phyloP scores from a whole-genome alignment of 2,329 filamentous ascomycete species.

The Aspergillus tanneri region DNA sequence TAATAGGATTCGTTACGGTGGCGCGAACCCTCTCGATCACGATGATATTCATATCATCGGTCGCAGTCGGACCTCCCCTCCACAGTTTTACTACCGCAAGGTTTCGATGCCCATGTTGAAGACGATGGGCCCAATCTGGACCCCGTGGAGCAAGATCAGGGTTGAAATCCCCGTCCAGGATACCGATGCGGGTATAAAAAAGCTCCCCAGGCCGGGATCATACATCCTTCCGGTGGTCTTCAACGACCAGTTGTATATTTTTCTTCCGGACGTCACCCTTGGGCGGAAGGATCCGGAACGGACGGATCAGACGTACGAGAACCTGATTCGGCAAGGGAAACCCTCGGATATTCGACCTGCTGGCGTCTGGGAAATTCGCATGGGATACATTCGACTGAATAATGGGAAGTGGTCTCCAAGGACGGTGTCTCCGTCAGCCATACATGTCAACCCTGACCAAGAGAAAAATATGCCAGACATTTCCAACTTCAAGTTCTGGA shows the following conservation, averaged over 20 bases:
- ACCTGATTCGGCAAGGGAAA: background rate
- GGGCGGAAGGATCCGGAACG: no score
- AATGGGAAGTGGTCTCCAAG: conserved; percentile 2
- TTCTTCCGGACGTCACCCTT: conserved; percentile 1
- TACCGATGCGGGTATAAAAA: background rate
- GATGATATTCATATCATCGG: background rate
- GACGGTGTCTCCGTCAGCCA: background rate
- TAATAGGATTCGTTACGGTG: conserved; percentile 1
- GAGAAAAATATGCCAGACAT: no score
- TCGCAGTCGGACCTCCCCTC: background rate
- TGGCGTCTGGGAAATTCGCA: background rate
- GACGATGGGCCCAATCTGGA: background rate
- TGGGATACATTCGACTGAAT: background rate
- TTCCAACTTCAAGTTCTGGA: no score
- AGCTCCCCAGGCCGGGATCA: background rate
- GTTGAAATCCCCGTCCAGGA: background rate
- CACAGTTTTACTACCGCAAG: background rate
- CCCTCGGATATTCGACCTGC: background rate
- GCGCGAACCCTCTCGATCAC: background rate
- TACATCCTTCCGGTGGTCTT: background rate
- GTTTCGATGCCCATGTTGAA: background rate
- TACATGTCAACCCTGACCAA: background rate
- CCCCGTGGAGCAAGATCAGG: background rate
- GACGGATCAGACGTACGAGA: background rate
- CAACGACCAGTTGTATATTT: background rate